A percentile compares a stretch with the other conserved stretches of the same genome.
Conservation (phyloP, 495 filamentous ascomycete species). For the Trypethelium eluteriae region DNA sequence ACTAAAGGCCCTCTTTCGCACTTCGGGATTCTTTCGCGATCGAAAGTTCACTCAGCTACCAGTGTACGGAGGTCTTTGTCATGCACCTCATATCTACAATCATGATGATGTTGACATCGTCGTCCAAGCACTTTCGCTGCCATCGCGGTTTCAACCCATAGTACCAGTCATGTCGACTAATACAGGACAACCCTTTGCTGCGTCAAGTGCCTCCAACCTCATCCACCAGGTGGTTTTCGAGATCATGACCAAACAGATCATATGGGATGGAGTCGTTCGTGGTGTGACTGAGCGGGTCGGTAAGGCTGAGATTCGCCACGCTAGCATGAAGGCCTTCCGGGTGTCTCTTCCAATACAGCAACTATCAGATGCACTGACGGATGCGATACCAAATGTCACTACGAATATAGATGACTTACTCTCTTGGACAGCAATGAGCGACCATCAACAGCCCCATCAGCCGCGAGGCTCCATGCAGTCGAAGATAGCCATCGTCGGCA, state of each 20-base stretch:
- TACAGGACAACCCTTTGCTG: slow-evolving; percentile 16
- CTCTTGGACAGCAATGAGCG: too few species aligned
- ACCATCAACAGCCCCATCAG: background rate
- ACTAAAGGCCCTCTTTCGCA: slow-evolving; percentile 31
- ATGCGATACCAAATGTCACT: too few species aligned
- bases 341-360: background rate
- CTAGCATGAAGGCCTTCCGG: background rate
- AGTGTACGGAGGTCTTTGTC: slow-evolving; percentile 38
- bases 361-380: background rate
- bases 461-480: slow-evolving; percentile 12
- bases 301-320: background rate
- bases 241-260: slow-evolving; percentile 18
- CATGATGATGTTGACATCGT: slow-evolving; percentile 28
- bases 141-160: background rate
- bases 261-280: background rate
- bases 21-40: slow-evolving; percentile 32
- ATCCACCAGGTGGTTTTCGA: slow-evolving; percentile 13
- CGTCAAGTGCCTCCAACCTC: slow-evolving; percentile 14
- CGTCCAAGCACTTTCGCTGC: slow-evolving; percentile 13
- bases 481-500: slow-evolving; percentile 30
- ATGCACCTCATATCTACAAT: slow-evolving; percentile 40
- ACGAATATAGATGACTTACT: too few species aligned
- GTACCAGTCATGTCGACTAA: slow-evolving; percentile 17
- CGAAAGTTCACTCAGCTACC: slow-evolving; percentile 32
- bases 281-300: background rate